Conservation (phyloP, 148 eudicot species). For the Rhododendron ovatum region DNA sequence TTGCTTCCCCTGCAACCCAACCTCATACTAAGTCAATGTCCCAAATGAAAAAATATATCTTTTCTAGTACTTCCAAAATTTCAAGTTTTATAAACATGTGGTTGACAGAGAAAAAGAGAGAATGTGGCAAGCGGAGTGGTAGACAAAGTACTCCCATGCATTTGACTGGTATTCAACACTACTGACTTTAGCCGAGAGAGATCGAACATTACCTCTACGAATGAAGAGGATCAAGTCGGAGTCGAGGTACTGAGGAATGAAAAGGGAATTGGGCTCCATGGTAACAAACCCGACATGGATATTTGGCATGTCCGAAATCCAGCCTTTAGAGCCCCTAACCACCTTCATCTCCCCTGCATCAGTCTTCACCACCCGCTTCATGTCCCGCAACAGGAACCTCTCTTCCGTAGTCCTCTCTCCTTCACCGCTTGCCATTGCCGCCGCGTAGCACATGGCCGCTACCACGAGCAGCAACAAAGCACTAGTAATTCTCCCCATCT, state of each 20-base stretch:
- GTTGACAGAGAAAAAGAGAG: no score
- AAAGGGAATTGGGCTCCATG: constrained; percentile 67
- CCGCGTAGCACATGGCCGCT: constrained; percentile 16
- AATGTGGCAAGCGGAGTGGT: no score
- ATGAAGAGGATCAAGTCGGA: constrained; percentile 9
- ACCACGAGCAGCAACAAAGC: constrained; percentile 18
- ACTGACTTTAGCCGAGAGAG: no score
- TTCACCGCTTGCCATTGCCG: not conserved
- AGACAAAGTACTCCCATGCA: no score
- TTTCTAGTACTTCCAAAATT: no score
- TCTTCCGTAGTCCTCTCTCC: constrained; percentile 10
- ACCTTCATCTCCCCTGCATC: constrained; percentile 85
- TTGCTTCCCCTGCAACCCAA: constrained; percentile 63
- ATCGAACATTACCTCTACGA: constrained; percentile 41
- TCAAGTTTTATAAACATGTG: no score
- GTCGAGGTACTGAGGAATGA: constrained; percentile 13
- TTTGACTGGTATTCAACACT: no score
- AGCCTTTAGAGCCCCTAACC: constrained; percentile 28
- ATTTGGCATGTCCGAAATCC: constrained; percentile 27
- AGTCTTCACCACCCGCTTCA: constrained; percentile 49
- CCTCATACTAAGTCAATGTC: not conserved
- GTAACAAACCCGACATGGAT: constrained; percentile 74
- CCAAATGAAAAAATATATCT: not conserved
- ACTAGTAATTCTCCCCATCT: constrained; percentile 12
- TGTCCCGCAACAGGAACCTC: constrained; percentile 43